Base-by-base conservation (phyloP, 106 monocot species). In the Xerophyta viscosa region DNA sequence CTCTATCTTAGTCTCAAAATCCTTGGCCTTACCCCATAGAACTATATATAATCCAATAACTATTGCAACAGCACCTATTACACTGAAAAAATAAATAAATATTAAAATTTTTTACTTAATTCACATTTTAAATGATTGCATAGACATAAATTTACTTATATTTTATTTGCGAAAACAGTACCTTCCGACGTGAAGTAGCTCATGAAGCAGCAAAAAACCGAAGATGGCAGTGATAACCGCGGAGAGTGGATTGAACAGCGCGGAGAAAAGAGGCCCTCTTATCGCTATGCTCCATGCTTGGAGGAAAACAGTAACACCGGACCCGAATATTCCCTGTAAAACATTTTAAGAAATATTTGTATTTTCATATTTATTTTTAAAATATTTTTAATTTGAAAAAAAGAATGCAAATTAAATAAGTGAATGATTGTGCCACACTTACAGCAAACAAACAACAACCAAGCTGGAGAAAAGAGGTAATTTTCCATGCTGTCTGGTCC, bases 111-210 rank as follows among this genome's bases (percentile, higher is more conserved):
- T n/a, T n/a, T n/a, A n/a, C n/a, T n/a, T n/a, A n/a, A n/a, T n/a
- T n/a, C n/a, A n/a, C n/a, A n/a, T n/a, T n/a, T n/a, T n/a, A n/a
- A n/a, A n/a, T n/a, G n/a, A n/a, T n/a, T n/a, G n/a, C n/a, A n/a
- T n/a, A n/a, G n/a, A n/a, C n/a, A n/a, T n/a, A n/a, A n/a, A n/a
- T n/a, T n/a, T n/a, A 6, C 33, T 33, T 6, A 33, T 33, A 10
- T 5, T 33, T 33, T 10, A 33, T 6, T 5, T 33, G 19, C 13
- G 29, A 54, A 6, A 24, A 14, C 15, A 24, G 21, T 10, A 74
- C 83, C 78, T 83, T 56, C 83, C 83, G 28, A 75, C 1, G 46
- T 83, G 48, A 10, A 83, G 67, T 19, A 54, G 53, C 28, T 83
- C 78, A 19, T 64, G 58, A 48, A 83, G 78, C 0, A 83, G 0